Evolutionary conservation across 2,329 filamentous ascomycete species (phyloP).

Genomic region (Aplosporella prunicola): DNA sequence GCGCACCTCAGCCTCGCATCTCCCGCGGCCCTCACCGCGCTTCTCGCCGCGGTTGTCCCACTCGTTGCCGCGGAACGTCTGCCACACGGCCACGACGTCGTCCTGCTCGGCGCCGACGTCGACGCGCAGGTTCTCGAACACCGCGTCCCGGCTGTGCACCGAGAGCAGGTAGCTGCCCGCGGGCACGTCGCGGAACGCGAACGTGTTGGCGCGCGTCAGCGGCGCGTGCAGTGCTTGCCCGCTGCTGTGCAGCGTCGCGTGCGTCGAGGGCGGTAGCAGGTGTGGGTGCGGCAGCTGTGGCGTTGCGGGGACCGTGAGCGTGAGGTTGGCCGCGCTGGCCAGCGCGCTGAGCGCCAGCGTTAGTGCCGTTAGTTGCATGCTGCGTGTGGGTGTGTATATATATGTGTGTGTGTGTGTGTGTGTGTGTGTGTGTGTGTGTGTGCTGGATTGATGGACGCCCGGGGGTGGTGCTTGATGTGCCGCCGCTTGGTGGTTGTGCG

Average conservation of each 20-base stretch:
- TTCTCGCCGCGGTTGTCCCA: slow-evolving; percentile 77
- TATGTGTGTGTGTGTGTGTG: too few species aligned
- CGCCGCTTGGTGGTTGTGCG: too few species aligned
- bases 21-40: slow-evolving; percentile 34
- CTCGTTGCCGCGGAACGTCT: slow-evolving; percentile 80
- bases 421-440: too few species aligned
- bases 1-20: slow-evolving; percentile 44
- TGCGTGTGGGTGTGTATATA: too few species aligned
- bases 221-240: slow-evolving; percentile 47
- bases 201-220: slow-evolving; percentile 58
- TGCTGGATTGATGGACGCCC: too few species aligned
- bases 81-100: slow-evolving; percentile 56
- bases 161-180: slow-evolving; percentile 72
- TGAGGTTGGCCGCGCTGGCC: slow-evolving; percentile 7
- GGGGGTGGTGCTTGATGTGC: too few species aligned
- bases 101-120: slow-evolving; percentile 47
- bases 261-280: slow-evolving; percentile 37
- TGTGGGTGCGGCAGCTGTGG: slow-evolving; percentile 4
- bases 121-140: slow-evolving; percentile 70
- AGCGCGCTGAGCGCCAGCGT: too few species aligned
- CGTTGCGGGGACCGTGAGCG: slow-evolving; percentile 13
- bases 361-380: too few species aligned
- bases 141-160: slow-evolving; percentile 63
- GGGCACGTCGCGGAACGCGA: slow-evolving; percentile 65
- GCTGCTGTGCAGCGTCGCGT: slow-evolving; percentile 55